phyloP scores from a whole-genome alignment of 1,284 basidiomycete species.

The Pholiota adiposa region DNA sequence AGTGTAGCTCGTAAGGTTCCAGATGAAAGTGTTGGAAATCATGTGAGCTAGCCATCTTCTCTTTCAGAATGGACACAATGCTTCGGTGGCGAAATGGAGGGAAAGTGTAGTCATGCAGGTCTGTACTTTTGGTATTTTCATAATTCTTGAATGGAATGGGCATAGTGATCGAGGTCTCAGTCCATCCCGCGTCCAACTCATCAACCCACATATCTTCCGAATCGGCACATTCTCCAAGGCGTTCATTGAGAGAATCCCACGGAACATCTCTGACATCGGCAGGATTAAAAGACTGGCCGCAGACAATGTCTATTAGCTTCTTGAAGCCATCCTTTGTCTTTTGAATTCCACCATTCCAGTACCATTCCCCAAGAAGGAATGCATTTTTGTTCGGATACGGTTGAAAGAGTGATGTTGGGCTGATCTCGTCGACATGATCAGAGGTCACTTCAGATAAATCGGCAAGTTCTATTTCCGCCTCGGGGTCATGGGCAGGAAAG shows the following conservation, averaged over 20 bases:
- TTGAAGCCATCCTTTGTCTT: not conserved
- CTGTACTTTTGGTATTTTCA: not conserved
- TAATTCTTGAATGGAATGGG: not conserved
- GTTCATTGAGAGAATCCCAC: not conserved
- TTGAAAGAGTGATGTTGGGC: not conserved
- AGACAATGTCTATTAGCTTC: not conserved
- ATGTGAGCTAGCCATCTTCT: no score
- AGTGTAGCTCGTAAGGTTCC: no score
- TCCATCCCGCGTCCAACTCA: not conserved
- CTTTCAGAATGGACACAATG: no score
- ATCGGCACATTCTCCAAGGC: not conserved
- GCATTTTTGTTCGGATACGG: not conserved
- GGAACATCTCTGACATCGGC: not conserved
- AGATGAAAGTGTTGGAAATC: no score
- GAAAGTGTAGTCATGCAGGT: not conserved
- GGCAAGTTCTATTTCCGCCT: not conserved
- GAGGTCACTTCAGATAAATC: not conserved
- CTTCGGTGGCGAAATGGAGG: no score
- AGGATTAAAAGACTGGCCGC: not conserved
- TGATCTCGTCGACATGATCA: not conserved
- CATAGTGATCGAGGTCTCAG: not conserved
- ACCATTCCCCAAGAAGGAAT: not conserved
- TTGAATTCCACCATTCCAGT: not conserved
- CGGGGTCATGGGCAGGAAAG: not conserved
- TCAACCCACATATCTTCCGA: not conserved